Evolutionary conservation across 108 stramenopile genomes (phyloP), one percentile per base, ranked within the genome.

Genomic region (Seminavis robusta): DNA sequence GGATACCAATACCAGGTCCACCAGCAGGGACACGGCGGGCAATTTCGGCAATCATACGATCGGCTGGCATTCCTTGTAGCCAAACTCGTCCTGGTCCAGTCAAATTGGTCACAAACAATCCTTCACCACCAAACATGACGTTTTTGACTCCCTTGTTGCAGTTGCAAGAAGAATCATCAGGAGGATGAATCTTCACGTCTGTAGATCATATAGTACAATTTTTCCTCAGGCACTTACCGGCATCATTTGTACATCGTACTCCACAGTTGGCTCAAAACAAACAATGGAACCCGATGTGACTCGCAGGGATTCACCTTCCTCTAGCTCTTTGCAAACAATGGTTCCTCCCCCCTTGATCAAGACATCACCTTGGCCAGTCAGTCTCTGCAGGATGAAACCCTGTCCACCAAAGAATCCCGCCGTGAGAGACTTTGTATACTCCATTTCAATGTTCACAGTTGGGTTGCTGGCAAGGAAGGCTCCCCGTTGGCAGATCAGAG

Each of bases 101-200:
- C 33, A 94, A 69, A 20, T 86, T 80, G 15, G 94, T 88, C 10
- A 94, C 52, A 65, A 94, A 94, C 16, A 94, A 42, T 6, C 90
- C 94, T 57, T 92, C 90, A 3, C 90, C 90, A 30, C 94, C 94
- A 74, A 94, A 94, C 70, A 94, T 59, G 25, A 71, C 90, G 67
- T 94, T 94, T 57, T 86, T 90, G 43, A 94, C 73, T 5, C 90
- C 90, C n/a, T n/a, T n/a, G n/a, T n/a, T n/a, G n/a, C n/a, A n/a
- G n/a, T n/a, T n/a, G n/a, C n/a, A n/a, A n/a, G n/a, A n/a, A n/a
- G n/a, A n/a, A n/a, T n/a, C n/a, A n/a, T n/a, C n/a, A n/a, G n/a
- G n/a, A n/a, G n/a, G n/a, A n/a, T n/a, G n/a, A n/a, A n/a, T n/a
- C n/a, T n/a, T n/a, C n/a, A n/a, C n/a, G n/a, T n/a, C n/a, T n/a